A percentile compares a stretch with the other conserved stretches of the same genome.
Evolutionary conservation across 169 alveolate genomes (phyloP).

Genomic region (Cryptosporidium bovis): DNA sequence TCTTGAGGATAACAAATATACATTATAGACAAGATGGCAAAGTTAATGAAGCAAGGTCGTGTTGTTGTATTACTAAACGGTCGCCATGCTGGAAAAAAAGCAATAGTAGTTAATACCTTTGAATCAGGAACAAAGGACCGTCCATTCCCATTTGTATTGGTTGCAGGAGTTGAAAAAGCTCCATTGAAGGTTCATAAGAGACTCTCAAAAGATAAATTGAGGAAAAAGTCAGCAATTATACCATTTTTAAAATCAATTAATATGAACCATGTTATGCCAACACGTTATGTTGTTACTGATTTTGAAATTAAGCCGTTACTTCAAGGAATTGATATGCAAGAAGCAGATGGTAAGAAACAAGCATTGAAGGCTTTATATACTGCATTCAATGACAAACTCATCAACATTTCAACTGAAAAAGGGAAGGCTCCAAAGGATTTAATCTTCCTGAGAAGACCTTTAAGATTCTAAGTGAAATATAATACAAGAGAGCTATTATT

Average conservation of each 20-base stretch:
- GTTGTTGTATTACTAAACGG: conserved; percentile 96
- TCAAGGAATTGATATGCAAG: conserved; percentile 74
- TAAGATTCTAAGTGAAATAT: conserved; percentile 52
- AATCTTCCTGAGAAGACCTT: conserved; percentile 70
- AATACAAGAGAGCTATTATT: not conserved
- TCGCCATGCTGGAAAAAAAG: conserved; percentile 99
- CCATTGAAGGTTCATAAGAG: conserved; percentile 94
- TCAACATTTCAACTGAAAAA: conserved; percentile 57
- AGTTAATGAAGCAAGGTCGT: conserved; percentile 95
- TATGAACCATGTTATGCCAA: conserved; percentile 98
- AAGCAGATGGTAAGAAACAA: conserved; percentile 72
- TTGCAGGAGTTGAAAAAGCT: conserved; percentile 96
- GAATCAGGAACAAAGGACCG: conserved; percentile 95
- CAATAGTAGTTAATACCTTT: conserved; percentile 93
- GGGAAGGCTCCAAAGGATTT: conserved; percentile 75
- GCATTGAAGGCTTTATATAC: conserved; percentile 52
- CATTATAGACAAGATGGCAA: conserved; percentile 77
- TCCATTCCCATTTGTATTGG: conserved; percentile 94
- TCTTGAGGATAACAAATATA: no score
- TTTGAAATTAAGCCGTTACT: conserved; percentile 45
- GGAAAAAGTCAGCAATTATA: conserved; percentile 92
- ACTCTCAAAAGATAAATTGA: conserved; percentile 92
- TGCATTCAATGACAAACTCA: conserved; percentile 67
- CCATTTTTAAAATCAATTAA: conserved; percentile 96
- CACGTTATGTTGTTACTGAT: conserved; percentile 88